A percentile compares a stretch with the other conserved stretches of the same genome.
Conservation (phyloP, 768 basidiomycete genomes). For the Gymnopilus dilepis region DNA sequence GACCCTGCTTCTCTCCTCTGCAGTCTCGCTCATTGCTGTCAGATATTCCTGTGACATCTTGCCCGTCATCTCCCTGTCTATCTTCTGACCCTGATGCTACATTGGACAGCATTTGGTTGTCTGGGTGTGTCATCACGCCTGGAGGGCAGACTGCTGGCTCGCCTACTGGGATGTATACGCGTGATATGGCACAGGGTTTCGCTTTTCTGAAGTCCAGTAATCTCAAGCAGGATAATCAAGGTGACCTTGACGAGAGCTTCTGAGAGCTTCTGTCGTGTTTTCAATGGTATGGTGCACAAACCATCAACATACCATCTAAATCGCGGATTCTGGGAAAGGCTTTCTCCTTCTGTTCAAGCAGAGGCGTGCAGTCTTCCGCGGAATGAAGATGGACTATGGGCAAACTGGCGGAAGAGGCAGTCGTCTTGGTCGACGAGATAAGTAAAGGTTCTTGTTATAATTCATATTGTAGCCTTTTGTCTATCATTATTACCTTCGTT, state of each 20-base stretch:
- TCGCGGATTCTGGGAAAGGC: not conserved
- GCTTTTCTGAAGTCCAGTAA: not conserved
- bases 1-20: not conserved
- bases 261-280: not conserved
- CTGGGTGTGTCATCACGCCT: not conserved
- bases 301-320: slow-evolving; percentile 6
- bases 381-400: not conserved
- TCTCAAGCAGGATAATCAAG: not conserved
- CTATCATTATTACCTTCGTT: no score
- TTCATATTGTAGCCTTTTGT: no score
- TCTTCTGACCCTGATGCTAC: not conserved
- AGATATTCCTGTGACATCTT: not conserved
- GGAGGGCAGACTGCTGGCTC: not conserved
- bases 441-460: not conserved
- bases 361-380: not conserved
- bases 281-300: not conserved
- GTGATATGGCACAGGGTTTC: slow-evolving; percentile 9
- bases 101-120: not conserved
- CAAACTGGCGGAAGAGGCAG: not conserved
- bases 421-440: not conserved
- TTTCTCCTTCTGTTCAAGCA: not conserved
- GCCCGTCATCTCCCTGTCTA: not conserved
- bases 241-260: not conserved
- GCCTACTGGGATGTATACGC: slow-evolving; percentile 4
- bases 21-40: not conserved